Evolutionary conservation across 306 rosid species (phyloP), one percentile per base, ranked within the genome.

Genomic region (Benincasa hispida): DNA sequence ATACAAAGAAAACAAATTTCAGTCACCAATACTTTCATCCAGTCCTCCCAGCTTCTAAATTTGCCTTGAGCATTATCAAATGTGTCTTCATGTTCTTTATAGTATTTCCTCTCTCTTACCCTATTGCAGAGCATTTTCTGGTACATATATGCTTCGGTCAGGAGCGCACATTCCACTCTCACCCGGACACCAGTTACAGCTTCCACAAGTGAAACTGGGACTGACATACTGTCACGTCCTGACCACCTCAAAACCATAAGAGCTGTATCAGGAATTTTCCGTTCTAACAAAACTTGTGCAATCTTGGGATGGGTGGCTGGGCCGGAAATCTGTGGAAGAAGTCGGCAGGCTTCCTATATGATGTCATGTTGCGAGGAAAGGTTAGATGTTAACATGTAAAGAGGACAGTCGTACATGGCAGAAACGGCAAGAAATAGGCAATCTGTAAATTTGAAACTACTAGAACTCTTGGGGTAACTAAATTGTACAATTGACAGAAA

Each of bases 101-200:
- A 81, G 78, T 77, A 85, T 72, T 80, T 89, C 41, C 85, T 89
- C 57, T 87, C 96, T 87, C 83, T 92, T 58, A 88, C 85, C 82
- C 85, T 84, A 75, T 80, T 82, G 85, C 90, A 89, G 72, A 95
- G 81, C 88, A 82, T 77, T 82, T 97, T 95, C 91, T 92, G 98
- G 81, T 95, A 92, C 83, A 89, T 85, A 84, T 89, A 95, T 68
- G 98, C 96, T 84, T 95, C 98, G 42, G 98, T 95, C 78, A 95
- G 84, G 81, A 90, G 98, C 65, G 96, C 99, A 88, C 96, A 90
- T 87, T 95, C 97, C 81, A 95, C 84, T 84, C 98, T 88, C 79
- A 95, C 99, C 80, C 99, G 89, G 77, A 95, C 96, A 82, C 97
- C 89, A 85, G 91, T 92, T 65, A 89, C 96, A 75, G 98, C 99